phyloP scores from a whole-genome alignment of 2,329 filamentous ascomycete species.

The Sphaerulina populicola region DNA sequence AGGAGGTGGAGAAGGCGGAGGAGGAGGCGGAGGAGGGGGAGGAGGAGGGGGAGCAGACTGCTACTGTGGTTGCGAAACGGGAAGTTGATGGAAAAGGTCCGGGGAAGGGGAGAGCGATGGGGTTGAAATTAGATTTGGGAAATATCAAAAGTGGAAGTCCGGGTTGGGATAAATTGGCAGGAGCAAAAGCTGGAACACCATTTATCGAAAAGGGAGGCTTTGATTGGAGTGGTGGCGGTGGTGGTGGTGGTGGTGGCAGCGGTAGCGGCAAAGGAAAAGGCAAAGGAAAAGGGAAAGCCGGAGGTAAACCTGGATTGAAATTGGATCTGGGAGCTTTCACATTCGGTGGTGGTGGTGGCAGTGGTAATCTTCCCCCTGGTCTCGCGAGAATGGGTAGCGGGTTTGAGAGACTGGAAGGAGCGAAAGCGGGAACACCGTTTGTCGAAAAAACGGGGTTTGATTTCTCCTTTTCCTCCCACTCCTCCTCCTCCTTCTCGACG shows the following conservation, averaged over 20 bases:
- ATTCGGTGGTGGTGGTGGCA: neutral
- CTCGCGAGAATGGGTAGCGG: neutral
- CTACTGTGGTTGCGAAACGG: neutral
- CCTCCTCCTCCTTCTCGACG: no score
- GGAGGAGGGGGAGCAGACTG: neutral
- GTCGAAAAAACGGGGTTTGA: neutral
- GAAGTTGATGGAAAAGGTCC: neutral
- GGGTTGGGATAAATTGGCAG: neutral
- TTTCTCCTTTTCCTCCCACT: neutral
- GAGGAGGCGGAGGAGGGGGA: constrained; percentile 1
- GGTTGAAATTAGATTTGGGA: neutral
- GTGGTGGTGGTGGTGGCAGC: no score
- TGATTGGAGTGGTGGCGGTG: neutral
- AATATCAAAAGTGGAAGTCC: neutral
- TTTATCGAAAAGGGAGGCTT: neutral
- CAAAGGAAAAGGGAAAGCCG: neutral
- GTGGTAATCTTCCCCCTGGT: neutral
- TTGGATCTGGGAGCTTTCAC: neutral
- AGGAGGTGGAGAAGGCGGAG: constrained; percentile 9
- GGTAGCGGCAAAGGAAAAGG: neutral
- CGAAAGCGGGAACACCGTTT: neutral
- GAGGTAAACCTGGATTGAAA: neutral
- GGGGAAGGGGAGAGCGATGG: neutral
- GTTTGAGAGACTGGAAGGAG: neutral
- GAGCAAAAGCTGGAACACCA: neutral